Conservation (phyloP, 2,329 filamentous ascomycete genomes). For the Penicillium sp. region DNA sequence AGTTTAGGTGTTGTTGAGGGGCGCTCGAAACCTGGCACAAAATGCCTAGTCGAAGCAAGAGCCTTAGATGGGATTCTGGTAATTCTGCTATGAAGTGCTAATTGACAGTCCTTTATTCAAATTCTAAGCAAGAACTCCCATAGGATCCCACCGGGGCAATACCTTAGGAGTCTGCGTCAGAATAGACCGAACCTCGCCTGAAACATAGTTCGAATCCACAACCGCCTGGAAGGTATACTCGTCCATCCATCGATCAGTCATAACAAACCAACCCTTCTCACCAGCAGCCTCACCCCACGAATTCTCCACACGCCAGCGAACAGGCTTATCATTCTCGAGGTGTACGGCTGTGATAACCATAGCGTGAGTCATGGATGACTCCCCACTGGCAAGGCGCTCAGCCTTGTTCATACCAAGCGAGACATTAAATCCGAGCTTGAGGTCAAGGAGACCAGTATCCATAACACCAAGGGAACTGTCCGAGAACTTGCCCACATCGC, state of each 20-base stretch:
- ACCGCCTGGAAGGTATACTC: constrained; percentile 86
- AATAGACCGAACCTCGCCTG: constrained; percentile 67
- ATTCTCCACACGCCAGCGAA: constrained; percentile 86
- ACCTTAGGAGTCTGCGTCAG: constrained; percentile 69
- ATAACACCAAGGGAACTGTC: constrained; percentile 70
- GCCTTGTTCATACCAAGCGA: constrained; percentile 73
- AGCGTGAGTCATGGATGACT: constrained; percentile 85
- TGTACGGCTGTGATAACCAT: constrained; percentile 91
- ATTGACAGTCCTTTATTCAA: neutral
- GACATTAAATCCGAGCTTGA: constrained; percentile 80
- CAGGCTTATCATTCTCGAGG: constrained; percentile 64
- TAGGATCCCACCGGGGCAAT: constrained; percentile 76
- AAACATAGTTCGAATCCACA: constrained; percentile 69
- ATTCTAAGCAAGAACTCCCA: constrained; percentile 64
- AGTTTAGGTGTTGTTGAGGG: no score
- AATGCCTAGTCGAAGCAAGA: constrained; percentile 7
- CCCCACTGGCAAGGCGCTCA: constrained; percentile 69
- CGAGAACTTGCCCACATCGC: constrained; percentile 81
- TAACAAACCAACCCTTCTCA: constrained; percentile 82
- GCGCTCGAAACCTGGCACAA: no score
- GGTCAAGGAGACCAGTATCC: constrained; percentile 75
- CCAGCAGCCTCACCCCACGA: constrained; percentile 73
- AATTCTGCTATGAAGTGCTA: neutral
- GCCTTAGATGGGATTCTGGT: neutral
- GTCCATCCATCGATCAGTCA: constrained; percentile 79